A percentile compares a stretch with the other conserved stretches of the same genome.
These are phyloP conservation scores for Trichoderma erinaceum DNA, from an alignment of 495 filamentous ascomycete genomes.

Conservation along the genomic window DNA sequence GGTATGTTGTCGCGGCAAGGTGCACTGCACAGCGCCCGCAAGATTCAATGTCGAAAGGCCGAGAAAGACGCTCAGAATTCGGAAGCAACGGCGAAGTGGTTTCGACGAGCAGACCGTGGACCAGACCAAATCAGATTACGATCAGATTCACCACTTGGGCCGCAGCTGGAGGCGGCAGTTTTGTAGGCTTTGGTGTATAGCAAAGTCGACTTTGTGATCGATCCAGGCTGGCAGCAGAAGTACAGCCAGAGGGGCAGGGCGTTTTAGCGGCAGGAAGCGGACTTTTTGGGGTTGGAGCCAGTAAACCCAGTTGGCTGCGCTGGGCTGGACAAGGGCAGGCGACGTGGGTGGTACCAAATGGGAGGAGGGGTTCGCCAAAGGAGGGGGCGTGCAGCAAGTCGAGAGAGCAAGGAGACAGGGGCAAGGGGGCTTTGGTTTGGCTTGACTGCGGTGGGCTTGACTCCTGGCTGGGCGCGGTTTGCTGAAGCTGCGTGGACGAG, in stretches of 20 bases:
- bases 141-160: neutral
- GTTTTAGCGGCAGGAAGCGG: neutral
- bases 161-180: conserved; percentile 1
- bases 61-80: neutral
- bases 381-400: neutral
- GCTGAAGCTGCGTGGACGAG: neutral
- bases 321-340: neutral
- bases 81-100: neutral
- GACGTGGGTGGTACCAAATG: neutral
- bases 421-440: neutral
- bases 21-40: neutral
- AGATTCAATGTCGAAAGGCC: neutral
- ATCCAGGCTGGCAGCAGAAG: neutral
- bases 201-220: conserved; percentile 9
- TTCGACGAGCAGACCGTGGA: neutral
- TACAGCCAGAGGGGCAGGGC: conserved; percentile 11
- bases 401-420: neutral
- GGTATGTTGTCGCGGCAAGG: neutral
- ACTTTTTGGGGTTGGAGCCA: neutral
- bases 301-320: neutral
- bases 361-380: neutral
- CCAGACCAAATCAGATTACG: neutral
- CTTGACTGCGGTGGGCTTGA: neutral
- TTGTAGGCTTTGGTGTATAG: neutral
- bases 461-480: neutral